A percentile compares a stretch with the other conserved stretches of the same genome.
Evolutionary conservation across 164 flowering plant genomes (phyloP).

Genomic region (Paratinospora sagittata): DNA sequence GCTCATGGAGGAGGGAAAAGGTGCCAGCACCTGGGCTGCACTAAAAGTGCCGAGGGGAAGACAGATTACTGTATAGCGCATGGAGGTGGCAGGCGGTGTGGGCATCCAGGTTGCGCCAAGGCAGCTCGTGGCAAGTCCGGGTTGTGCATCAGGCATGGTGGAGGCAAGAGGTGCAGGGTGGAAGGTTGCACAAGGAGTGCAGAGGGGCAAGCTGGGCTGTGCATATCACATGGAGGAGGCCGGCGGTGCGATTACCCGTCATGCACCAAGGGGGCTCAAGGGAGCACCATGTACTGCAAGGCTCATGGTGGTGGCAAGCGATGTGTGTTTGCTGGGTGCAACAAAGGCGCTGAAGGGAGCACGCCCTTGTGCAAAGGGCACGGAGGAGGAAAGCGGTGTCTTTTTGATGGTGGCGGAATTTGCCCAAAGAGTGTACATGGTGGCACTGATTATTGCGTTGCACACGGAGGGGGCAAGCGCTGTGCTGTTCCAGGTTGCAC

Average conservation of each 20-base stretch:
- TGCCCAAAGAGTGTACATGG: slow-evolving; percentile 93
- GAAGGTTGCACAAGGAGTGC: slow-evolving; percentile 86
- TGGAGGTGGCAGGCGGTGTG: slow-evolving; percentile 71
- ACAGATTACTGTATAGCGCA: slow-evolving; percentile 75
- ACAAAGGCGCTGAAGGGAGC: slow-evolving; percentile 93
- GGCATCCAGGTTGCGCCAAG: slow-evolving; percentile 54
- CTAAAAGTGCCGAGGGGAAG: slow-evolving; percentile 90
- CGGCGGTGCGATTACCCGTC: slow-evolving; percentile 56
- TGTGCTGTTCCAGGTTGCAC: slow-evolving; percentile 74
- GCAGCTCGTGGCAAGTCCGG: slow-evolving; percentile 92
- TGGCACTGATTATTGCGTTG: slow-evolving; percentile 81
- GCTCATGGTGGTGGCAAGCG: slow-evolving; percentile 94
- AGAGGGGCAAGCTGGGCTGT: slow-evolving; percentile 83
- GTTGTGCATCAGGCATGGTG: slow-evolving; percentile 86
- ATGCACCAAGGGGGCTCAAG: slow-evolving; percentile 82
- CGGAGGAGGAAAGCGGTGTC: slow-evolving; percentile 91
- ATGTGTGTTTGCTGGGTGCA: slow-evolving; percentile 79
- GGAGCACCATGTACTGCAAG: slow-evolving; percentile 72
- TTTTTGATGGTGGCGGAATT: slow-evolving; percentile 76
- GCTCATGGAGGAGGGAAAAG: slow-evolving; percentile 91
- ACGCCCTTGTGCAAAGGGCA: slow-evolving; percentile 88
- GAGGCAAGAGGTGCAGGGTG: slow-evolving; percentile 78
- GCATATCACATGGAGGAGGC: slow-evolving; percentile 96
- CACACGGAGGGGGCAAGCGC: slow-evolving; percentile 88
- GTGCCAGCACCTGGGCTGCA: slow-evolving; percentile 77